Percentiles rank a stretch among this genome's conserved stretches.
Evolutionary conservation across 2,329 filamentous ascomycete genomes (phyloP).

Genomic region (Hypomyces rosellus): DNA sequence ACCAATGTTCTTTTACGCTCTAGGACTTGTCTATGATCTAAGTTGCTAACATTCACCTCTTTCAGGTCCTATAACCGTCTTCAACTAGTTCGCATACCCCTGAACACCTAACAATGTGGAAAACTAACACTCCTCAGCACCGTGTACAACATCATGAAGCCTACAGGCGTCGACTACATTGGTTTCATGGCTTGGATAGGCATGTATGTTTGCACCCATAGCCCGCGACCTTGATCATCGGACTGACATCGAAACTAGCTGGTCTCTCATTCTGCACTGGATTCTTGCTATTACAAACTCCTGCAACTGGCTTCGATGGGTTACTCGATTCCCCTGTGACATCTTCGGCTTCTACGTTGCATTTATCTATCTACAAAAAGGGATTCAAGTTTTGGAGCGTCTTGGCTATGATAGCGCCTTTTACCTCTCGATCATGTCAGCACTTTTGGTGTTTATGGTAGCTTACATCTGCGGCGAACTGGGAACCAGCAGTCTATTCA

Average conservation of each 20-base stretch:
- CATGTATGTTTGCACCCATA: constrained; percentile 44
- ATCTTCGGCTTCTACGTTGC: constrained; percentile 93
- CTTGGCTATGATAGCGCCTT: constrained; percentile 63
- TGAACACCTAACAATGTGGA: not conserved
- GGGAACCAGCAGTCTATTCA: constrained; percentile 65
- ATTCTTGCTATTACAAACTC: constrained; percentile 76
- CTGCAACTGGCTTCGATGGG: constrained; percentile 82
- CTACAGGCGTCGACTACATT: constrained; percentile 73
- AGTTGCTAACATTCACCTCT: not conserved
- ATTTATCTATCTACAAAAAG: constrained; percentile 87
- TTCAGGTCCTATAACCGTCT: constrained; percentile 78
- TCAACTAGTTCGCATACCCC: constrained; percentile 62
- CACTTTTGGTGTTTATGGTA: constrained; percentile 69
- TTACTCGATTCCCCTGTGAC: constrained; percentile 87
- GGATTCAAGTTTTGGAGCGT: constrained; percentile 74
- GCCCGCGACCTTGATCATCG: no score
- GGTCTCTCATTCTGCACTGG: constrained; percentile 82
- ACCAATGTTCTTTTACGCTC: not conserved
- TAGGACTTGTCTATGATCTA: no score
- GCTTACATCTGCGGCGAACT: constrained; percentile 69
- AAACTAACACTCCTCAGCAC: constrained; percentile 43
- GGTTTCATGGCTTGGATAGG: constrained; percentile 91
- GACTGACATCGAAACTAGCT: constrained; percentile 39
- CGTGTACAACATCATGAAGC: constrained; percentile 79
- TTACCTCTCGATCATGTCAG: constrained; percentile 73